Conservation (phyloP, 2,329 filamentous ascomycete genomes). For the Microdochium bolleyi region DNA sequence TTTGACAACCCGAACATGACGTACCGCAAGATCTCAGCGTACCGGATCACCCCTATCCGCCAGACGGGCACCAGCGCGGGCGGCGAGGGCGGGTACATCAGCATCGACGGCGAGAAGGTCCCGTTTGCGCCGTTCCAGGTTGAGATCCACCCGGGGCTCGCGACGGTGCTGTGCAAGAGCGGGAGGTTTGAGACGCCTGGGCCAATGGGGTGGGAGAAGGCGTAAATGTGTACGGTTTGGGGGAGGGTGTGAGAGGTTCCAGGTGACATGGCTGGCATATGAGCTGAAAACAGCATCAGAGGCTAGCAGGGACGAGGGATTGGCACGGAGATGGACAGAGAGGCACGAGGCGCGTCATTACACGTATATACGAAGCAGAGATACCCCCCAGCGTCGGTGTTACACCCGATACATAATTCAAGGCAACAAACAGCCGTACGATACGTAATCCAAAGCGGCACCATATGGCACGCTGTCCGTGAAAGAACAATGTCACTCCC, state of each 20-base stretch:
- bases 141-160: slow-evolving; percentile 76
- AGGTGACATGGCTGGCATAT: not conserved
- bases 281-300: no score
- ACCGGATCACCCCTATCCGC: slow-evolving; percentile 71
- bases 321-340: slow-evolving; percentile 4
- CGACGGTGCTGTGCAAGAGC: slow-evolving; percentile 73
- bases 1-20: slow-evolving; percentile 73
- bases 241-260: not conserved
- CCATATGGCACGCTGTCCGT: no score
- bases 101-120: slow-evolving; percentile 84
- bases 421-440: no score
- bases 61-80: slow-evolving; percentile 46
- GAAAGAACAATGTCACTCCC: no score
- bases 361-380: no score
- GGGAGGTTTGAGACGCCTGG: slow-evolving; percentile 63
- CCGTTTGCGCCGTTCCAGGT: slow-evolving; percentile 88
- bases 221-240: not conserved
- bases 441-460: no score
- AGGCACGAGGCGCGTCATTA: not conserved
- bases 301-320: slow-evolving; percentile 3
- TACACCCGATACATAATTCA: no score
- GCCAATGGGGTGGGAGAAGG: slow-evolving; percentile 40
- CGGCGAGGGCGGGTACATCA: slow-evolving; percentile 61
- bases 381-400: no score
- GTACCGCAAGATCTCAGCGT: slow-evolving; percentile 82